These are phyloP conservation scores for Claviceps cyperi DNA, from an alignment of 2,329 filamentous ascomycete genomes.

Conservation along the genomic window DNA sequence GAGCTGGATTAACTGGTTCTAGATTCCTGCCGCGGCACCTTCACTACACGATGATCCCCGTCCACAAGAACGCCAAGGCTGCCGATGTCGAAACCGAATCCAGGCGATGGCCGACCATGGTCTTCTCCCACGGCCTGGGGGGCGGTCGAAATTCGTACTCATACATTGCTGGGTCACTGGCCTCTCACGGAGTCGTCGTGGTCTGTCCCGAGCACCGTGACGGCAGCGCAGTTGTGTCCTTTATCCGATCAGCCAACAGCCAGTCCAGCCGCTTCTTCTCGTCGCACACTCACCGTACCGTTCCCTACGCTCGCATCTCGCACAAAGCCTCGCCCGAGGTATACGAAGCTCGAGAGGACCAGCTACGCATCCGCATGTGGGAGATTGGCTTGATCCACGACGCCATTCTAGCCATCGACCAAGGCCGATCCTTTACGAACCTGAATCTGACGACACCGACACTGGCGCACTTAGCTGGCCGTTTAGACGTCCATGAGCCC, in stretches of 20 bases:
- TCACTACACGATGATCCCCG: constrained; percentile 60
- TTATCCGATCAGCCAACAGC: constrained; percentile 48
- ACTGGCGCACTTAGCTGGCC: constrained; percentile 44
- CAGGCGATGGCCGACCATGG: constrained; percentile 60
- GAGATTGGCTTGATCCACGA: constrained; percentile 61
- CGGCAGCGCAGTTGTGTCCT: constrained; percentile 61
- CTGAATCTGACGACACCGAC: constrained; percentile 35
- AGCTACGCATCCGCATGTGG: constrained; percentile 64
- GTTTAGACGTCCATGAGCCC: constrained; percentile 53
- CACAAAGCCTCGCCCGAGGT: constrained; percentile 53
- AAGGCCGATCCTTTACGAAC: constrained; percentile 34
- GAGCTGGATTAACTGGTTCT: not conserved
- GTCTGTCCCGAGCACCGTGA: constrained; percentile 74
- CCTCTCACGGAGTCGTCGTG: constrained; percentile 69
- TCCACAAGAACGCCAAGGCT: constrained; percentile 54
- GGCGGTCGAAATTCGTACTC: constrained; percentile 75
- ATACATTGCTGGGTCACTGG: constrained; percentile 63
- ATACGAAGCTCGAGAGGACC: constrained; percentile 51
- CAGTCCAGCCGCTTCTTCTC: constrained; percentile 17
- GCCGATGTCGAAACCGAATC: constrained; percentile 36
- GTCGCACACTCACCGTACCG: constrained; percentile 13
- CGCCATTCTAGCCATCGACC: constrained; percentile 51
- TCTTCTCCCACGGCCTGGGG: constrained; percentile 78
- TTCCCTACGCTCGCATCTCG: constrained; percentile 38
- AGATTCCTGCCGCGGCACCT: constrained; percentile 57